Evolutionary conservation across 2,329 filamentous ascomycete genomes (phyloP).

Genomic region (Purpureocillium lavendulum): DNA sequence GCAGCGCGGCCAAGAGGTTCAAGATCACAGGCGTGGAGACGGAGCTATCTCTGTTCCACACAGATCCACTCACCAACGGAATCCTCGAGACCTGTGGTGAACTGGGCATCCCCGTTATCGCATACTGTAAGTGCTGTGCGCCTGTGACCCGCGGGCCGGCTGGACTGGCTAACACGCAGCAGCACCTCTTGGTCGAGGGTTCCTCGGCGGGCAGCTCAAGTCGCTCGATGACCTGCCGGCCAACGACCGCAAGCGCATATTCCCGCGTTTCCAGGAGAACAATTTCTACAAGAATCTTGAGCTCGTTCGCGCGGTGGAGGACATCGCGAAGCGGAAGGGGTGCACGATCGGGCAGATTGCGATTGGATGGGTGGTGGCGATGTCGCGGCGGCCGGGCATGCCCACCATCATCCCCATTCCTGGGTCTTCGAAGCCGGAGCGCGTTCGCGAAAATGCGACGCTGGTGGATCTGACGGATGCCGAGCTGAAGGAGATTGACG

Average conservation of each 20-base stretch:
- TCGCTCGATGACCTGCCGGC: constrained; percentile 45
- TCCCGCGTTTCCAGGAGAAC: constrained; percentile 53
- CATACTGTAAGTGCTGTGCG: constrained; percentile 45
- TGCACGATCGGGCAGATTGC: constrained; percentile 57
- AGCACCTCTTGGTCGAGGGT: constrained; percentile 36
- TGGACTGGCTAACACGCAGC: constrained; percentile 8
- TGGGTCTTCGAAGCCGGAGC: constrained; percentile 46
- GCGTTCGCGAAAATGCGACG: constrained; percentile 53
- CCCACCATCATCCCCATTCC: constrained; percentile 58
- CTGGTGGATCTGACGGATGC: constrained; percentile 37
- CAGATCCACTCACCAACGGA: constrained; percentile 41
- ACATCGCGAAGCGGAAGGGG: constrained; percentile 49
- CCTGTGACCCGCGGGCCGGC: constrained; percentile 4
- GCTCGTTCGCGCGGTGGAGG: constrained; percentile 48
- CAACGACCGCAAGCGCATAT: constrained; percentile 32
- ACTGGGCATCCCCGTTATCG: constrained; percentile 59
- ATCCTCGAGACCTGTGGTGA: constrained; percentile 49
- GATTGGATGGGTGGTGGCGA: constrained; percentile 50
- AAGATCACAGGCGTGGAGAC: constrained; percentile 43
- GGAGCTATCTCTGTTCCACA: constrained; percentile 42
- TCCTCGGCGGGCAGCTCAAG: constrained; percentile 47
- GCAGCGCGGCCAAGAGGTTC: constrained; percentile 33
- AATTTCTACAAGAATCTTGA: constrained; percentile 56
- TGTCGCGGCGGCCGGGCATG: constrained; percentile 43
- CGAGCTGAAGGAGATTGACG: constrained; percentile 43